phyloP scores from a whole-genome alignment of 169 alveolate species.

The Babesia caballi region DNA sequence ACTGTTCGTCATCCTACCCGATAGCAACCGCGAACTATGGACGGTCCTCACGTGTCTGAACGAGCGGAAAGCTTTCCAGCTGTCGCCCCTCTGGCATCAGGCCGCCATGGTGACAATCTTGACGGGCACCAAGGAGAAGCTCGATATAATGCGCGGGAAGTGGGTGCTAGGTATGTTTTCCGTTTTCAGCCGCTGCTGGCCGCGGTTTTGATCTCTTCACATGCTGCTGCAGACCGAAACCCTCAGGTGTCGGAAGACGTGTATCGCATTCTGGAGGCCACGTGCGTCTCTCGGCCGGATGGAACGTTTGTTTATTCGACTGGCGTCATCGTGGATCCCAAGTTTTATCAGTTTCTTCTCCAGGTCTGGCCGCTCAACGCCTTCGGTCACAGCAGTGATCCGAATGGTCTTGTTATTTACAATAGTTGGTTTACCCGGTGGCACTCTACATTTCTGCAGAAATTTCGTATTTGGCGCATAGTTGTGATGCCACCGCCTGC shows the following conservation, averaged over 20 bases:
- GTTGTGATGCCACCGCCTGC: slow-evolving; percentile 82
- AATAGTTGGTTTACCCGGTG: slow-evolving; percentile 55
- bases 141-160: slow-evolving; percentile 30
- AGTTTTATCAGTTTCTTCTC: slow-evolving; percentile 67
- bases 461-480: slow-evolving; percentile 81
- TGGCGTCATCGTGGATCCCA: slow-evolving; percentile 65
- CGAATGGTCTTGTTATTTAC: slow-evolving; percentile 76
- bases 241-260: slow-evolving; percentile 71
- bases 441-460: slow-evolving; percentile 44
- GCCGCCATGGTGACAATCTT: slow-evolving; percentile 80
- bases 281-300: slow-evolving; percentile 56
- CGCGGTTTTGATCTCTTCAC: background rate
- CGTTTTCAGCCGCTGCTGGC: background rate
- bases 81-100: slow-evolving; percentile 83
- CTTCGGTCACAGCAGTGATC: slow-evolving; percentile 79
- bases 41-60: slow-evolving; percentile 53
- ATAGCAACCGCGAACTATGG: slow-evolving; percentile 70
- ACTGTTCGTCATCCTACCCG: slow-evolving; percentile 75
- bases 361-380: slow-evolving; percentile 85
- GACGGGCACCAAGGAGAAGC: slow-evolving; percentile 34
- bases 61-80: slow-evolving; percentile 57
- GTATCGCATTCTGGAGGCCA: slow-evolving; percentile 65
- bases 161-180: slow-evolving; percentile 53
- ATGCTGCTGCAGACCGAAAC: slow-evolving; percentile 61
- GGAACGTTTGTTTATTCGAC: slow-evolving; percentile 53